phyloP scores from a whole-genome alignment of 2,329 filamentous ascomycete species.

The Lithohypha guttulata region DNA sequence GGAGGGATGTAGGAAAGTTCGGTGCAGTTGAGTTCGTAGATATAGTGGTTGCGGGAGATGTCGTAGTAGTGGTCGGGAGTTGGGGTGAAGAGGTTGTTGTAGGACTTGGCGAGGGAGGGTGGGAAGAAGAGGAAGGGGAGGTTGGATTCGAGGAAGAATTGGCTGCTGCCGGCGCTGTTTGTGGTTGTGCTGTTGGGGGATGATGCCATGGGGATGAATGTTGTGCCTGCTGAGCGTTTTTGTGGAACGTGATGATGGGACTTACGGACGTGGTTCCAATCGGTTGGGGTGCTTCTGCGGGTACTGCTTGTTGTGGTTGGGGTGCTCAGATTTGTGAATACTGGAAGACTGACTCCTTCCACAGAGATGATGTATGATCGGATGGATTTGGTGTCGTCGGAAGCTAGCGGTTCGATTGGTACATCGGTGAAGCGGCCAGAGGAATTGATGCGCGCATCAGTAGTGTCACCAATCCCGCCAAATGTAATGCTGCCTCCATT shows the following conservation, averaged over 20 bases:
- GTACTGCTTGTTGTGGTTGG: not conserved
- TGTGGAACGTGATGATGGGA: not conserved
- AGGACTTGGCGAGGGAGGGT: constrained; percentile 25
- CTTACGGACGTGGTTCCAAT: not conserved
- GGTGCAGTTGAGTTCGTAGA: constrained; percentile 34
- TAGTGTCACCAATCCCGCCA: constrained; percentile 31
- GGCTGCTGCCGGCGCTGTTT: not conserved
- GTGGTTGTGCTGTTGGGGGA: not conserved
- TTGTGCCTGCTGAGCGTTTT: not conserved
- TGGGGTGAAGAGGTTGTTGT: constrained; percentile 35
- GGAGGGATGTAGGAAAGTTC: constrained; percentile 27
- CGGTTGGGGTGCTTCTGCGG: not conserved
- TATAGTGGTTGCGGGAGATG: no score
- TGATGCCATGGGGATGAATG: not conserved
- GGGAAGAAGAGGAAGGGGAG: constrained; percentile 31
- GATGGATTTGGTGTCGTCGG: not conserved
- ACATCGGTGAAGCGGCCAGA: constrained; percentile 4
- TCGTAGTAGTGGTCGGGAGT: constrained; percentile 27
- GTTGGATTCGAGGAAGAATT: constrained; percentile 18
- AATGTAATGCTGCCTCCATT: constrained; percentile 39
- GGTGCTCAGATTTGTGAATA: not conserved
- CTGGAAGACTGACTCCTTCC: constrained; percentile 2
- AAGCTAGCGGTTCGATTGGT: not conserved
- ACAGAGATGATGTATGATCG: constrained; percentile 6
- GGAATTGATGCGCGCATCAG: constrained; percentile 2